phyloP scores from a whole-genome alignment of 306 rosid species.

The Glycyrrhiza uralensis region DNA sequence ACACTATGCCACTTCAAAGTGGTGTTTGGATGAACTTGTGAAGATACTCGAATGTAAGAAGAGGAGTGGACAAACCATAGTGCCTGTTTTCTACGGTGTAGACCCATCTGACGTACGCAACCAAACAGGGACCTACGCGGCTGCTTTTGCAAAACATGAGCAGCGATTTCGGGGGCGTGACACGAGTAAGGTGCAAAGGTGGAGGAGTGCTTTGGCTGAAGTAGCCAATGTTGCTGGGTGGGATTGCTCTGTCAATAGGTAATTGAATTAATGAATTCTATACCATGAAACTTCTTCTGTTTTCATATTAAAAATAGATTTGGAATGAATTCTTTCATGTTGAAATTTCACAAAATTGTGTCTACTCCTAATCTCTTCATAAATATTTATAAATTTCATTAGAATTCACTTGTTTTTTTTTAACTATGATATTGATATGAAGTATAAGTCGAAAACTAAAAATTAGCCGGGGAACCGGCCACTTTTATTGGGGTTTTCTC shows the following conservation, averaged over 20 bases:
- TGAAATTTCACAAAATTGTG: not conserved
- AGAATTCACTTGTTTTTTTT: too few relatives aligned
- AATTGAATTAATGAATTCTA: not conserved
- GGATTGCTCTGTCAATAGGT: not conserved
- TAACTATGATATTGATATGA: too few relatives aligned
- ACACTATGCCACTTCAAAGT: constrained; percentile 13
- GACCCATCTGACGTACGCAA: constrained; percentile 5
- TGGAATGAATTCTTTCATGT: not conserved
- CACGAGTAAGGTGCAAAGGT: not conserved
- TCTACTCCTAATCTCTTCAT: too few relatives aligned
- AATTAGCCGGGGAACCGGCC: too few relatives aligned
- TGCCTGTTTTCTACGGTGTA: constrained; percentile 17
- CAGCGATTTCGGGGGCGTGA: not conserved
- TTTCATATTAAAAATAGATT: not conserved
- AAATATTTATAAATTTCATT: too few relatives aligned
- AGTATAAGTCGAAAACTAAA: too few relatives aligned
- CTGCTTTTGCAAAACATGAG: constrained; percentile 10
- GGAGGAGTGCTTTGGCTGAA: constrained; percentile 10
- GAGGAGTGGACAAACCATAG: not conserved
- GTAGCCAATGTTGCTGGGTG: not conserved
- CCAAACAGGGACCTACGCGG: not conserved
- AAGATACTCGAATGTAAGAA: constrained; percentile 12
- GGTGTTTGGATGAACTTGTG: constrained; percentile 16
- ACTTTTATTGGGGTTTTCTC: too few relatives aligned
- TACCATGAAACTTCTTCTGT: not conserved